These are phyloP conservation scores for Tubosaeta sp. DNA, from an alignment of 768 basidiomycete species.

Conservation along the genomic window DNA sequence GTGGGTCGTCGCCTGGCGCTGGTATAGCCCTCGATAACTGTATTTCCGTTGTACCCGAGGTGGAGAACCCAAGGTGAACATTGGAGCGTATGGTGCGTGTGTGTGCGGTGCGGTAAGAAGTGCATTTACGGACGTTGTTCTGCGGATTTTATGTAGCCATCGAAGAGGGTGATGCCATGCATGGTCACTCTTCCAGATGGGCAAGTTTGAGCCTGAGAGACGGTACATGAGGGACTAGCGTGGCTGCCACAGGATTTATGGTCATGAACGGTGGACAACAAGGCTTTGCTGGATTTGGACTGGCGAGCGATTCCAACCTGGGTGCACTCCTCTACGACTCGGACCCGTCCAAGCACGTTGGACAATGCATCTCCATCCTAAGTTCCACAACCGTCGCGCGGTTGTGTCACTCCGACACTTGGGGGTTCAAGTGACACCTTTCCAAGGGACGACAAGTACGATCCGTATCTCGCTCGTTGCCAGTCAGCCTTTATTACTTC, in stretches of 20 bases:
- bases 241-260: conserved; percentile 55
- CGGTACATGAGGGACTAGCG: neutral
- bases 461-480: conserved; percentile 65
- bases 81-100: conserved; percentile 72
- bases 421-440: conserved; percentile 45
- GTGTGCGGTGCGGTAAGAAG: neutral
- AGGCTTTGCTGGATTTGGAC: conserved; percentile 71
- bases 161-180: conserved; percentile 72
- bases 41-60: conserved; percentile 65
- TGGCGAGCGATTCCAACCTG: conserved; percentile 60
- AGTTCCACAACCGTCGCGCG: conserved; percentile 67
- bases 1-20: conserved; percentile 62
- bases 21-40: conserved; percentile 61
- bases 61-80: conserved; percentile 55
- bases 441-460: conserved; percentile 37
- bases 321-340: conserved; percentile 71
- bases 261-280: conserved; percentile 72
- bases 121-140: neutral
- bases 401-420: conserved; percentile 71
- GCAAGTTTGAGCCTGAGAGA: conserved; percentile 1
- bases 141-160: conserved; percentile 45
- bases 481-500: conserved; percentile 37
- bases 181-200: conserved; percentile 59
- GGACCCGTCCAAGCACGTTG: conserved; percentile 55
- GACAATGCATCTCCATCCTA: conserved; percentile 63